Base-by-base conservation (phyloP, 768 basidiomycete genomes). In the Leccinum pellstonianum region DNA sequence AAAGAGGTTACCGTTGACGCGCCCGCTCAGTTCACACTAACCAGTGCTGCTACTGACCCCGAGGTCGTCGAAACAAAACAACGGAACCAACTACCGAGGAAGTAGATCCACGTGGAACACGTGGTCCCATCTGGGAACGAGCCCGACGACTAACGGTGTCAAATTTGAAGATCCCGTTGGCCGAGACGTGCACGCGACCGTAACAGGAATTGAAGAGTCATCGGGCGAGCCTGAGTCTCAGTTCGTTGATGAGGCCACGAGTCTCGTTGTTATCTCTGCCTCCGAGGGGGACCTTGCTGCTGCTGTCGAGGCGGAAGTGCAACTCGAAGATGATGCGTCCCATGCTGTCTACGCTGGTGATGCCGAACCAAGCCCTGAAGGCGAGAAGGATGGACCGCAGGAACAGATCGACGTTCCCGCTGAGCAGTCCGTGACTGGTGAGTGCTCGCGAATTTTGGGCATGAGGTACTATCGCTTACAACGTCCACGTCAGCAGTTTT, bases 221-320 rank as follows among this genome's bases (percentile, higher is more conserved):
- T 52, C 59, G 54, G 43, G n/a, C 27, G 62, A 29, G 58, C 7
- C 29, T 41, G 25, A 12, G 29, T 2, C 64, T 66, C 64, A 56
- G 57, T 67, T 23, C 15, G 61, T 43, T 38, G 51, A 56, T 25
- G 64, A 48, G 15, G 43, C 54, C 29, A 47, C 41, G 54, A 46
- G 23, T 10, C 5, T 33, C 25, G 37, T 33, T 50, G 31, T 8
- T 38, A n/a, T 38, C 35, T 31, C 41, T 46, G 56, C 23, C 7
- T 15, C 60, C 54, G 54, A 57, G 23, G 56, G 57, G 49, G 19
- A 46, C 11, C 47, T 52, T 29, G 11, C 25, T 17, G 11, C 25
- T 17, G 31, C 43, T 29, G 37, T 27, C 27, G 6, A 52, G 52
- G 60, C 47, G 52, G 57, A 64, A 25, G 38, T 5, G 48, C 35